Conservation (phyloP, 2,329 filamentous ascomycete species). For the Aphanoascus verrucosus region DNA sequence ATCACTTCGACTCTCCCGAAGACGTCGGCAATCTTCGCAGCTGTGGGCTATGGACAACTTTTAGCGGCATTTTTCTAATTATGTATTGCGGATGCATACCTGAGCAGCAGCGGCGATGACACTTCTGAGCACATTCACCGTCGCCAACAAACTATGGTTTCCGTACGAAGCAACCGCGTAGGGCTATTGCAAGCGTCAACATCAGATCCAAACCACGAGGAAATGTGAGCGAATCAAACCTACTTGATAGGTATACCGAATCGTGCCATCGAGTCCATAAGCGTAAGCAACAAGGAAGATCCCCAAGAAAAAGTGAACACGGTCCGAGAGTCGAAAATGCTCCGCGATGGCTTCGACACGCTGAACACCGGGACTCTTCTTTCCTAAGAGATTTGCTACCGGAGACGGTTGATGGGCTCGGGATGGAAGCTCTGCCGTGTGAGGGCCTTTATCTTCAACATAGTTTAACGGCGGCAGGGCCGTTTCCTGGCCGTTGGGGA, state of each 20-base stretch:
- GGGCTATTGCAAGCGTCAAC: conserved; percentile 30
- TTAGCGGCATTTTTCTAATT: not conserved
- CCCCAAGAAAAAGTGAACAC: conserved; percentile 48
- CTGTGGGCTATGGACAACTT: conserved; percentile 39
- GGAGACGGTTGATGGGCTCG: not conserved
- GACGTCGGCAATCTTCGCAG: conserved; percentile 53
- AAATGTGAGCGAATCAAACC: conserved; percentile 12
- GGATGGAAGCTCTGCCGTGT: not conserved
- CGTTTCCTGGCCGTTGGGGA: not conserved
- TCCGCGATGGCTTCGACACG: conserved; percentile 48
- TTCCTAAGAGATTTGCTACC: conserved; percentile 14
- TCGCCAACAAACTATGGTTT: conserved; percentile 47
- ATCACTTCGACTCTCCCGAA: conserved; percentile 53
- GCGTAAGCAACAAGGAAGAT: conserved; percentile 55
- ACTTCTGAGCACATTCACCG: conserved; percentile 48
- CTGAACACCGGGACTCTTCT: conserved; percentile 44
- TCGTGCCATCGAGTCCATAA: conserved; percentile 50
- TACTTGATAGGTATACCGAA: conserved; percentile 45
- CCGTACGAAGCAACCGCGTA: conserved; percentile 44
- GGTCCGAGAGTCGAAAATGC: conserved; percentile 44
- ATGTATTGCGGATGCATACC: conserved; percentile 20
- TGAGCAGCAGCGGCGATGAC: conserved; percentile 51
- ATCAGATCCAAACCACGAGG: conserved; percentile 11
- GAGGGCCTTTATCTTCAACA: not conserved
- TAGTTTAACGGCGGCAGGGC: not conserved